Conservation (phyloP, 805 yeast genomes). For the Monosporozyma servazzii region DNA sequence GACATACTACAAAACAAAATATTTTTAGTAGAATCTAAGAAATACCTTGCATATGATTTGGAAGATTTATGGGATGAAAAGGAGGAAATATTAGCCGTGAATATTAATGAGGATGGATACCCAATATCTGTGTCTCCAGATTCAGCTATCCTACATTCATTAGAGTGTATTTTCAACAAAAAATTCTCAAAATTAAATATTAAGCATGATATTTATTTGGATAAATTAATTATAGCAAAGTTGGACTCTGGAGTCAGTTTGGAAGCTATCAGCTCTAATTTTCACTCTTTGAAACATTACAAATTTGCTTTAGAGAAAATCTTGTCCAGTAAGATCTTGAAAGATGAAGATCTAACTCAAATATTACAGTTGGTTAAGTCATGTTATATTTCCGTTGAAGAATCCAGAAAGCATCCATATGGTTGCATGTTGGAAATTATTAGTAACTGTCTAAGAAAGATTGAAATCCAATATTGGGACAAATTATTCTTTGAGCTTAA, state of each 20-base stretch:
- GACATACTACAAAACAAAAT: slow-evolving; percentile 21
- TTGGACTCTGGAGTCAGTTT: slow-evolving; percentile 9
- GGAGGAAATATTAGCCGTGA: slow-evolving; percentile 9
- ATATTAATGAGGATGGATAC: slow-evolving; percentile 22
- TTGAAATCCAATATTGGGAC: slow-evolving; percentile 28
- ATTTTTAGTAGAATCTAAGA: slow-evolving; percentile 14
- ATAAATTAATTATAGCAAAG: slow-evolving; percentile 18
- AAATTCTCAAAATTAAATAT: slow-evolving; percentile 14
- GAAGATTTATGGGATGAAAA: slow-evolving; percentile 20
- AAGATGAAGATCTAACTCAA: slow-evolving; percentile 15
- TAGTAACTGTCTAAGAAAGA: slow-evolving; percentile 29
- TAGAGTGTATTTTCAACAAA: slow-evolving; percentile 17
- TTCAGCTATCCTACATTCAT: slow-evolving; percentile 24
- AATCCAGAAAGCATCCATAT: slow-evolving; percentile 5
- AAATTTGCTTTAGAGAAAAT: slow-evolving; percentile 29
- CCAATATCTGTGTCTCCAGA: slow-evolving; percentile 24
- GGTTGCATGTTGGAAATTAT: slow-evolving; percentile 25
- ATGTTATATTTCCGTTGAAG: slow-evolving; percentile 10
- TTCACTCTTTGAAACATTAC: slow-evolving; percentile 21
- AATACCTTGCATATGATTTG: slow-evolving; percentile 11
- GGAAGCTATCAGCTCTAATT: slow-evolving; percentile 18
- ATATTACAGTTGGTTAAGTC: slow-evolving; percentile 19
- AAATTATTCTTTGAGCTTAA: slow-evolving; percentile 17
- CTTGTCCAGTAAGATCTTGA: slow-evolving; percentile 20
- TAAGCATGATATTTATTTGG: slow-evolving; percentile 25